A percentile compares a stretch with the other conserved stretches of the same genome.
Conservation (phyloP, 1,284 basidiomycete species). For the Acaromyces ingoldii region DNA sequence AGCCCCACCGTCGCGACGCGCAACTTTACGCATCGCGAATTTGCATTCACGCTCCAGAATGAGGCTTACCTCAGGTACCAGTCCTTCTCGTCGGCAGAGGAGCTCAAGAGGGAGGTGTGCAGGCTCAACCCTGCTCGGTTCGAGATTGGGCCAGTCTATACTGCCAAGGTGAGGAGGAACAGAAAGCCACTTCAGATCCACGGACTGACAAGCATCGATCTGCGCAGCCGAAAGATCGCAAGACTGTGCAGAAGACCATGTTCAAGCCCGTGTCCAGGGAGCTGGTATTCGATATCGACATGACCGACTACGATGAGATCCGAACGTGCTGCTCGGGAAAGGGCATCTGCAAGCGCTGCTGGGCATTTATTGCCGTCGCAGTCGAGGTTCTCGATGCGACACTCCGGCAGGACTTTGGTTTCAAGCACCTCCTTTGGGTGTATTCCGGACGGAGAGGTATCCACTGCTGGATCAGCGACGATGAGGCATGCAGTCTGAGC, state of each 20-base stretch:
- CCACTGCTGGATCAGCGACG: slow-evolving; percentile 94
- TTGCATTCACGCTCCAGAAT: slow-evolving; percentile 87
- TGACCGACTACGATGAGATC: slow-evolving; percentile 97
- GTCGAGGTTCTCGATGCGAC: slow-evolving; percentile 78
- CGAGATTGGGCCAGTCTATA: slow-evolving; percentile 94
- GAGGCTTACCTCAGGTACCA: slow-evolving; percentile 92
- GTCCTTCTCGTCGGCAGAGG: slow-evolving; percentile 76
- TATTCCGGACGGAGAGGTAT: slow-evolving; percentile 98
- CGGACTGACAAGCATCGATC: background rate
- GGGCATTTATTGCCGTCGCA: slow-evolving; percentile 89
- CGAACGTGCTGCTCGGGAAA: slow-evolving; percentile 91
- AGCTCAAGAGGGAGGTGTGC: slow-evolving; percentile 75
- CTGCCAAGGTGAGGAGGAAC: slow-evolving; percentile 63
- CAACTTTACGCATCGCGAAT: slow-evolving; percentile 67
- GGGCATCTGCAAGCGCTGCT: slow-evolving; percentile 86
- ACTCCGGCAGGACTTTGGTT: slow-evolving; percentile 77
- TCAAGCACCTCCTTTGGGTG: slow-evolving; percentile 79
- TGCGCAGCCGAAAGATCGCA: slow-evolving; percentile 77
- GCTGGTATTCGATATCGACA: slow-evolving; percentile 98
- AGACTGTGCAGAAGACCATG: slow-evolving; percentile 69
- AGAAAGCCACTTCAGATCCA: background rate
- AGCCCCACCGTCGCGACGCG: slow-evolving; percentile 57
- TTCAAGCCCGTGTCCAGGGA: slow-evolving; percentile 79
- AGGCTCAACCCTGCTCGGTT: slow-evolving; percentile 62
- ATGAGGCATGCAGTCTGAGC: slow-evolving; percentile 76